phyloP scores from a whole-genome alignment of 176 grass and related monocot genomes.

The Neostapfia colusana region DNA sequence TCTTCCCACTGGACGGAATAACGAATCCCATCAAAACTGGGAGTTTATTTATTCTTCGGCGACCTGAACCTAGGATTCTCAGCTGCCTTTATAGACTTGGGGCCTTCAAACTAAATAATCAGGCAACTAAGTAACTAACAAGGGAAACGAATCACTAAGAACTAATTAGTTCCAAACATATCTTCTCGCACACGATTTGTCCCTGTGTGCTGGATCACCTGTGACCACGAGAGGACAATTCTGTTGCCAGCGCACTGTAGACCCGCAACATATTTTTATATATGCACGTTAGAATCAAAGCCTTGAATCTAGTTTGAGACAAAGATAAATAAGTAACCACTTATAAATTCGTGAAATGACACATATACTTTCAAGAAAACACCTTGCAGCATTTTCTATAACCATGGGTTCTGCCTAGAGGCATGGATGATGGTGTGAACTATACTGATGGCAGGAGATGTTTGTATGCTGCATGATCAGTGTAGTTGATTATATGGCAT shows the following conservation, averaged over 20 bases:
- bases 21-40: neutral
- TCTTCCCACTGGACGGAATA: neutral
- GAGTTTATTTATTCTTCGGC: neutral
- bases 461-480: constrained; percentile 17
- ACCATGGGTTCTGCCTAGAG: neutral
- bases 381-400: neutral
- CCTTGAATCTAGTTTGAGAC: too few relatives aligned
- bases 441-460: neutral
- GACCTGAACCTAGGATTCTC: too few relatives aligned
- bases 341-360: neutral
- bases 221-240: neutral
- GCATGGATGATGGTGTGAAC: neutral
- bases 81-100: neutral
- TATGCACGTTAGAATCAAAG: neutral
- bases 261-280: neutral
- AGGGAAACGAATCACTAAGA: neutral
- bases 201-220: neutral
- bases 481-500: neutral
- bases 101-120: neutral
- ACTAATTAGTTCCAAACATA: neutral
- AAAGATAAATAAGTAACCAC: neutral
- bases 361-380: neutral
- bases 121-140: neutral
- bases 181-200: neutral
- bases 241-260: neutral